A percentile compares a stretch with the other conserved stretches of the same genome.
phyloP scores from a whole-genome alignment of 2,329 filamentous ascomycete genomes.

The Trichophyton equinum region DNA sequence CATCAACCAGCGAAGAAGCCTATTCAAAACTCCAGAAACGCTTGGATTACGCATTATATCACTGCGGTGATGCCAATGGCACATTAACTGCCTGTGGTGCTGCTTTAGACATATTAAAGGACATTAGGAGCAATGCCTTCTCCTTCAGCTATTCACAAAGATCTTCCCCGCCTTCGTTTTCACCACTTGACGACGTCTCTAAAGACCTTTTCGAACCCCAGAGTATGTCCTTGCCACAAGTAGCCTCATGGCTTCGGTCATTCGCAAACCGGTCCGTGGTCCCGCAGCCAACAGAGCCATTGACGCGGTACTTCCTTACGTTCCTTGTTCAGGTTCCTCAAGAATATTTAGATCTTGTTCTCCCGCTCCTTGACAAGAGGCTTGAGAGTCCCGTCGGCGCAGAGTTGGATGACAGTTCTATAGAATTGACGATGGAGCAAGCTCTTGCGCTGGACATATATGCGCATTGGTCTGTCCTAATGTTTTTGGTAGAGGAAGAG shows the following conservation, averaged over 20 bases:
- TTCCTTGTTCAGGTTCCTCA: conserved; percentile 5
- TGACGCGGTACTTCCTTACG: conserved; percentile 5
- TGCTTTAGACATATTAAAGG: conserved; percentile 4
- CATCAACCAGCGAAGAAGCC: not conserved
- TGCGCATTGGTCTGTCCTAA: conserved; percentile 16
- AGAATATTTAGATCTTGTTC: conserved; percentile 6
- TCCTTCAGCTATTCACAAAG: not conserved
- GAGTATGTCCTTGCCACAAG: not conserved
- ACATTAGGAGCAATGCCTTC: conserved; percentile 1
- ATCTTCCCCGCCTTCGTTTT: not conserved
- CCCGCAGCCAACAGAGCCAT: conserved; percentile 5
- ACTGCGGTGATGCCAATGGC: not conserved
- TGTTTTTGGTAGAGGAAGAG: conserved; percentile 17
- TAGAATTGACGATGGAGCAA: conserved; percentile 11
- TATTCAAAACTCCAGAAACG: conserved; percentile 3
- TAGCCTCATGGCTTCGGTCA: conserved; percentile 6
- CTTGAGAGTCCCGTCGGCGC: conserved; percentile 1
- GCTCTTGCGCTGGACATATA: conserved; percentile 17
- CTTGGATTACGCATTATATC: not conserved
- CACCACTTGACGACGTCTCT: not conserved
- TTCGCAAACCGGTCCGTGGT: conserved; percentile 2
- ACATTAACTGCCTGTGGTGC: conserved; percentile 4
- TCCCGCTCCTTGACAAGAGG: conserved; percentile 7
- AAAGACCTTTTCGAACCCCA: conserved; percentile 2
- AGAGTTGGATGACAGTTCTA: not conserved